Evolutionary conservation across 768 basidiomycete species (phyloP), one percentile per base, ranked within the genome.

Genomic region (Boletus rubropictus): DNA sequence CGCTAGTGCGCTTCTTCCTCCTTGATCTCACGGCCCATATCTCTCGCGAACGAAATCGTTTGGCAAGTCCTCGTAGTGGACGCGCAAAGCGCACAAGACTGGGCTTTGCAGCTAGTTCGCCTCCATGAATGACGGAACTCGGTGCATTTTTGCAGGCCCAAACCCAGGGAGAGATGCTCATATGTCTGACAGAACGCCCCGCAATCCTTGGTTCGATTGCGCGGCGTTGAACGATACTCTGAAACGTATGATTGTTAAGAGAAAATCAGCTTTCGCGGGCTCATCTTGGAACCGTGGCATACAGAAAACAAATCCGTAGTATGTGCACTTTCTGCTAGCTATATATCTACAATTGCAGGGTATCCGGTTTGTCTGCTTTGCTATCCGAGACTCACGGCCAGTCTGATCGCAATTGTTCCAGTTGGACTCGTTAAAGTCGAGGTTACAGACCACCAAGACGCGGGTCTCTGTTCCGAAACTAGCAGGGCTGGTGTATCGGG

Each of bases 361-460:
- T 95, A 93, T 67, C 91, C 91, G 47, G 89, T 79, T 44, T 45
- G 69, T 60, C 40, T 3, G 3, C 31, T 28, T 37, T 4, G 25
- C 15, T 42, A n/a, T 17, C 31, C 21, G 17, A 25, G 9, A 22
- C 15, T 5, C 11, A 17, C 15, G 11, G 12, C 3, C 7, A 7
- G 37, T 32, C 20, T 35, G 35, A 57, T 27, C 40, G 32, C 28
- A 20, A 42, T 24, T n/a, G 28, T 28, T 42, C 44, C 59, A 94
- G 83, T 72, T 97, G 72, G 95, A 98, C 67, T 91, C 88, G 45
- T 78, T 98, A 69, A 98, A 98, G 71, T 94, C 90, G 51, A 76
- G 92, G 60, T 70, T 96, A 43, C 92, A 96, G 69, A 90, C 89
- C 36, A 85, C 81, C 42, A 84, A 86, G 64, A 82, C 76, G 42